A percentile compares a stretch with the other conserved stretches of the same genome.
Evolutionary conservation across 345 rosid species (phyloP).

Genomic region (Hevea brasiliensis): DNA sequence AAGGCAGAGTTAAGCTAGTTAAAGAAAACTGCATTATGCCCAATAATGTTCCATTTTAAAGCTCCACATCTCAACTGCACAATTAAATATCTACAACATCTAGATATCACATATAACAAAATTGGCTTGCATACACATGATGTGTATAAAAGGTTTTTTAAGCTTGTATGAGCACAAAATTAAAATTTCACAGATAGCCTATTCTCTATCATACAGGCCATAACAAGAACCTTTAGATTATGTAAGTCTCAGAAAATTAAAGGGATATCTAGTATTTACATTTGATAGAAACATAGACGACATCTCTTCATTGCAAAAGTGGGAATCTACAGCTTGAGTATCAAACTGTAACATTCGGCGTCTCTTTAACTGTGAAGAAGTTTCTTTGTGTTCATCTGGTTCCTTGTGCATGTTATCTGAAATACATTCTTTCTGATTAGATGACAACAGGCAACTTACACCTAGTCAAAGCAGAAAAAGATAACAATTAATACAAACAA

Average conservation of each 20-base stretch:
- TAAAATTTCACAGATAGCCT: not conserved
- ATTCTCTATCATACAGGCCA: not conserved
- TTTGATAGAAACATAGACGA: constrained; percentile 70
- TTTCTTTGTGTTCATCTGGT: constrained; percentile 47
- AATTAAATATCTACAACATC: not conserved
- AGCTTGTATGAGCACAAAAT: not conserved
- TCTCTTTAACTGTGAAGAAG: constrained; percentile 65
- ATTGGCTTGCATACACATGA: not conserved
- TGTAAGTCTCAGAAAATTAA: constrained; percentile 2
- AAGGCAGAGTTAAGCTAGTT: not conserved
- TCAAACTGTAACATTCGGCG: constrained; percentile 92
- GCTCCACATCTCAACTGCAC: not conserved
- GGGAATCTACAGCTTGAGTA: constrained; percentile 43
- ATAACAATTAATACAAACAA: too few species aligned
- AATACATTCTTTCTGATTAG: constrained; percentile 21
- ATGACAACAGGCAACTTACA: not conserved
- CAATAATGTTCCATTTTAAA: constrained; percentile 1
- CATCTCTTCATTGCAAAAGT: constrained; percentile 57
- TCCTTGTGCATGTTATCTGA: constrained; percentile 56
- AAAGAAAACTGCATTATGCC: not conserved
- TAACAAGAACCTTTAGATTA: not conserved
- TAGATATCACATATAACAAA: not conserved
- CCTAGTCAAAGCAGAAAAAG: not conserved
- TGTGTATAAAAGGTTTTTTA: not conserved
- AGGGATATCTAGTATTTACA: constrained; percentile 37